phyloP scores from a whole-genome alignment of 306 rosid species.

The Cicer chorassanicum region DNA sequence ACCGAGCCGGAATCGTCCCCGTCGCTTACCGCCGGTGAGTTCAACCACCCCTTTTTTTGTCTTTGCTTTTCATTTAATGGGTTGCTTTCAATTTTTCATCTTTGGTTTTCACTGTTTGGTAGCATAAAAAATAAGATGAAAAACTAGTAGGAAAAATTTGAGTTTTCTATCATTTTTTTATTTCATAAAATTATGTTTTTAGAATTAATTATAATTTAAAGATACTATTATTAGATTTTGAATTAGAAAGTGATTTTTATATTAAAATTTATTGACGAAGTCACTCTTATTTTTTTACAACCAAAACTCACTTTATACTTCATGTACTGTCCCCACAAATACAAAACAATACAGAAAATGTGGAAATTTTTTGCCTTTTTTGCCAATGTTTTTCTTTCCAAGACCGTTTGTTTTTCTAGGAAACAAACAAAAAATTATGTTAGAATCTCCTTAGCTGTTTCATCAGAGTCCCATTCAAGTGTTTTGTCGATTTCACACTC shows the following conservation, averaged over 20 bases:
- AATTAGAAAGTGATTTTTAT: too few species aligned
- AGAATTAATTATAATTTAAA: too few species aligned
- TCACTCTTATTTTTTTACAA: too few species aligned
- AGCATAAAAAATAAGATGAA: slow-evolving; percentile 8
- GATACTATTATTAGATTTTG: too few species aligned
- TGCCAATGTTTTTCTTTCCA: not conserved
- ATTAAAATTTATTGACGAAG: too few species aligned
- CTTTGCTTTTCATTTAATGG: not conserved
- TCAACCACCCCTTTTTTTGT: not conserved
- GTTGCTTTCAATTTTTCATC: not conserved
- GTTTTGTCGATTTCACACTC: slow-evolving; percentile 42
- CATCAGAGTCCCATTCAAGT: slow-evolving; percentile 25
- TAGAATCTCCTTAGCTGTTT: slow-evolving; percentile 41
- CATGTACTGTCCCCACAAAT: slow-evolving; percentile 15
- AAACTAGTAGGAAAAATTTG: not conserved
- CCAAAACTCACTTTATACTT: not conserved
- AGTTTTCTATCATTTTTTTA: not conserved
- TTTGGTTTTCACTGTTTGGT: slow-evolving; percentile 16
- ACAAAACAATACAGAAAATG: slow-evolving; percentile 21
- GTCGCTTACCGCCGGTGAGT: slow-evolving; percentile 90
- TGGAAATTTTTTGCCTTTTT: not conserved
- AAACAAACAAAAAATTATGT: slow-evolving; percentile 47
- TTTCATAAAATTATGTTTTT: not conserved
- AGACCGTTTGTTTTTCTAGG: slow-evolving; percentile 38
- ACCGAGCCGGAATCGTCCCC: slow-evolving; percentile 97